Base-by-base conservation (phyloP, 2,329 filamentous ascomycete species). In the Aspergillus calidoustus region DNA sequence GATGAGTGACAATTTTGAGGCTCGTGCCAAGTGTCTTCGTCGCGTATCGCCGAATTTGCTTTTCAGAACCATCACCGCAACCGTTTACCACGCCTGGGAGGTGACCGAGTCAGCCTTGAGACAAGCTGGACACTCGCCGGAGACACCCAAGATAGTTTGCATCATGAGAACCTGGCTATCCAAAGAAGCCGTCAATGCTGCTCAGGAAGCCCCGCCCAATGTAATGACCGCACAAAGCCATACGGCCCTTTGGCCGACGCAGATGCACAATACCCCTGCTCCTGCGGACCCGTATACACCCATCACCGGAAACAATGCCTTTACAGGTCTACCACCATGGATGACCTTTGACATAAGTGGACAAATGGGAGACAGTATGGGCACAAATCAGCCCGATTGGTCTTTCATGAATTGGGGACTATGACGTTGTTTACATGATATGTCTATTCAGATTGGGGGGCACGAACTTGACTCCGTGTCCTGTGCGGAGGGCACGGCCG, bases 1-100 rank as follows among this genome's bases (percentile, higher is more conserved):
- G 1, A 80, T 85, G 77, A 79, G 74, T 64, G 74, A 79, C 4
- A 83, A 83, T 59, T 83, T 75, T 57, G 70, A 76, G 4, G 75
- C 74, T 17, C 74, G 81, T n/a, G 61, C 72, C 31, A 49, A 41
- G 9, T 28, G 34, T 9, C 17, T 53, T 9, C 19, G 59, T 7
- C 19, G 59, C 17, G 54, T 59, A 44, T 47, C 41, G n/a, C 49
- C 65, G 9, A 67, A 54, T 48, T 66, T 69, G 3, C 41, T 77
- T 3, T 73, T 75, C 49, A 54, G 60, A 2, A 59, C 74, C 4
- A 79, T 83, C 41, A 58, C 73, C 1, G 74, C 70, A 17, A 60
- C 78, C 8, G 65, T 83, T 17, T 67, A 83, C 2, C 74, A 77
- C 46, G 79, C 76, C 15, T 82, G 80, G 80, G 72, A 75, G 13